Evolutionary conservation across 805 yeast genomes (phyloP).

Genomic region (Candida alai): DNA sequence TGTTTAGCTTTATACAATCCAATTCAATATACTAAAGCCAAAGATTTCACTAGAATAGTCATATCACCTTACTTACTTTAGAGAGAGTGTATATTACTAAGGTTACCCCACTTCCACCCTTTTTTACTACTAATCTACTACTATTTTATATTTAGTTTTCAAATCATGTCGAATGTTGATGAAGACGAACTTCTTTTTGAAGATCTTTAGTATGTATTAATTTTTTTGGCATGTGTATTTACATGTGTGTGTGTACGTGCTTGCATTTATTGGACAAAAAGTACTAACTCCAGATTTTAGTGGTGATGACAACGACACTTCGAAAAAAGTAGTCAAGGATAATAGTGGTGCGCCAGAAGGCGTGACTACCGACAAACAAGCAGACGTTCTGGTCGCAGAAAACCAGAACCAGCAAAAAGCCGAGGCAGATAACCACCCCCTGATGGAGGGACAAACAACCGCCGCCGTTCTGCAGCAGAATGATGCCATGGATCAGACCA

Average conservation of each 20-base stretch:
- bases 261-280: no score
- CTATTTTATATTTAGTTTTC: conserved; percentile 2
- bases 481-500: no score
- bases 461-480: no score
- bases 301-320: conserved; percentile 10
- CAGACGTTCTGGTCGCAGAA: no score
- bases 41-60: no score
- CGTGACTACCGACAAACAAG: conserved; percentile 12
- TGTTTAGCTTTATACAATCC: conserved; percentile 19
- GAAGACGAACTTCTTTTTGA: conserved; percentile 94
- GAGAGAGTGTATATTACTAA: no score
- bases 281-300: conserved; percentile 3
- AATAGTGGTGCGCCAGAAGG: conserved; percentile 14
- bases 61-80: no score
- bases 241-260: neutral
- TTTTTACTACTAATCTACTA: no score
- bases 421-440: neutral
- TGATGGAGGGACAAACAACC: conserved; percentile 1
- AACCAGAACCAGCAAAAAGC: conserved; percentile 3
- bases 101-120: no score
- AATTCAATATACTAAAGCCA: conserved; percentile 10
- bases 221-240: no score
- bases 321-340: conserved; percentile 6
- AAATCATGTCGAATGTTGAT: conserved; percentile 47
- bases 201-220: conserved; percentile 62